A percentile compares a stretch with the other conserved stretches of the same genome.
Conservation (phyloP, 1,284 basidiomycete genomes). For the Rhodofomes roseus region DNA sequence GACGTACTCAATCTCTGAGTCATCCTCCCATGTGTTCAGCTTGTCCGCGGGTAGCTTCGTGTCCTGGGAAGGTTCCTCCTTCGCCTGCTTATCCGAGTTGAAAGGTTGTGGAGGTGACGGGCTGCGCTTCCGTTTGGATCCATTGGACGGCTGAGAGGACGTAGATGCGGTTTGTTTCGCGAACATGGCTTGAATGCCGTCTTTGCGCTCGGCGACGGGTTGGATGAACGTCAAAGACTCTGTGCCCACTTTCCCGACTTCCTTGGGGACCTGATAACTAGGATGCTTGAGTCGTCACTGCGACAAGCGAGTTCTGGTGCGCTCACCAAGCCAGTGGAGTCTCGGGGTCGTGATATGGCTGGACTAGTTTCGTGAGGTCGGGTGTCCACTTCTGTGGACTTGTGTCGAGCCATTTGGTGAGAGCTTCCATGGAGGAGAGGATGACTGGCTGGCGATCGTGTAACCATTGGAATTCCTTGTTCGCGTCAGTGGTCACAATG, state of each 20-base stretch:
- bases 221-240: conserved; percentile 83
- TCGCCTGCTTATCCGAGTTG: neutral
- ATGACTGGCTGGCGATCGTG: conserved; percentile 95
- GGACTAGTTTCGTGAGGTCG: conserved; percentile 60
- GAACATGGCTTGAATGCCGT: conserved; percentile 90
- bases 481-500: conserved; percentile 82
- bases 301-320: no score
- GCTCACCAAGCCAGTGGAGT: conserved; percentile 69
- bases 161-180: conserved; percentile 48
- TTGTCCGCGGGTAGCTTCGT: conserved; percentile 11
- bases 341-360: conserved; percentile 55
- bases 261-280: conserved; percentile 85
- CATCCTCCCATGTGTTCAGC: conserved; percentile 20
- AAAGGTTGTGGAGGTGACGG: conserved; percentile 9
- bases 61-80: neutral
- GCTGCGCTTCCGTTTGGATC: conserved; percentile 14
- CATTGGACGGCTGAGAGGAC: conserved; percentile 1
- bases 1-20: conserved; percentile 22
- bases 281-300: neutral
- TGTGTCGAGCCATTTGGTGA: conserved; percentile 79
- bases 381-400: conserved; percentile 59
- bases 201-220: conserved; percentile 76
- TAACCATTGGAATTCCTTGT: conserved; percentile 68
- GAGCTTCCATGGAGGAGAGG: conserved; percentile 57
- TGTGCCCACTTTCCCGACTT: conserved; percentile 88